Evolutionary conservation across 345 rosid genomes (phyloP).

Genomic region (Linum tenue): DNA sequence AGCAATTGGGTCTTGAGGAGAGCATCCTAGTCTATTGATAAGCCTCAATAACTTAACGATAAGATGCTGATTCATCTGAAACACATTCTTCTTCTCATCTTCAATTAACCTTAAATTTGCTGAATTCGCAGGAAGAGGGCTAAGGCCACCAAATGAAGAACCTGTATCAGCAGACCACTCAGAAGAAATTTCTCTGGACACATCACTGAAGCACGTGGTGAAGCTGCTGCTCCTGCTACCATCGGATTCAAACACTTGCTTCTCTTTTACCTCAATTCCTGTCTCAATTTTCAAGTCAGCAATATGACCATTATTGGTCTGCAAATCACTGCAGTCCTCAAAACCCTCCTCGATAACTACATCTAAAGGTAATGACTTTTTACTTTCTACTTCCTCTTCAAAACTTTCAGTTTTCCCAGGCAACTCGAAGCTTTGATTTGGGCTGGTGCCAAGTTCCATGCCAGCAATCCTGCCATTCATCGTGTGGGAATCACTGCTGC

Average conservation of each 20-base stretch:
- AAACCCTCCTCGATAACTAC: not conserved
- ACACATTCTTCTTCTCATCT: slow-evolving; percentile 34
- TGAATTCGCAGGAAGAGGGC: slow-evolving; percentile 5
- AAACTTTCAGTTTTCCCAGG: no score
- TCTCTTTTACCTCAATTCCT: slow-evolving; percentile 13
- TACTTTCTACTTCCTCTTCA: no score
- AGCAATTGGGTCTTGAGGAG: slow-evolving; percentile 36
- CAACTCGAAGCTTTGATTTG: no score
- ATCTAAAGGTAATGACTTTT: no score
- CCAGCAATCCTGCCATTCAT: slow-evolving; percentile 12
- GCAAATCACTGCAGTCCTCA: slow-evolving; percentile 5
- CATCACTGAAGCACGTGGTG: slow-evolving; percentile 12
- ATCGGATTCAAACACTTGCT: slow-evolving; percentile 24
- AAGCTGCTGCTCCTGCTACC: slow-evolving; percentile 12
- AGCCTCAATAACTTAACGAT: slow-evolving; percentile 55
- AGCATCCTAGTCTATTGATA: slow-evolving; percentile 30
- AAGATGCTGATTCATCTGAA: slow-evolving; percentile 37
- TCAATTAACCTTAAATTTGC: slow-evolving; percentile 19
- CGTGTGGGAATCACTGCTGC: slow-evolving; percentile 4
- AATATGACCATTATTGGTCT: slow-evolving; percentile 11
- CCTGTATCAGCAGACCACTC: slow-evolving; percentile 14
- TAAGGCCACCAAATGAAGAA: slow-evolving; percentile 14
- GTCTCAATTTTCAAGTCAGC: slow-evolving; percentile 12
- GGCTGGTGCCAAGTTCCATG: slow-evolving; percentile 7
- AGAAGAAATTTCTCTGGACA: slow-evolving; percentile 16